Conservation (phyloP, 208 protist genomes). For the Leishmania amazonensis region DNA sequence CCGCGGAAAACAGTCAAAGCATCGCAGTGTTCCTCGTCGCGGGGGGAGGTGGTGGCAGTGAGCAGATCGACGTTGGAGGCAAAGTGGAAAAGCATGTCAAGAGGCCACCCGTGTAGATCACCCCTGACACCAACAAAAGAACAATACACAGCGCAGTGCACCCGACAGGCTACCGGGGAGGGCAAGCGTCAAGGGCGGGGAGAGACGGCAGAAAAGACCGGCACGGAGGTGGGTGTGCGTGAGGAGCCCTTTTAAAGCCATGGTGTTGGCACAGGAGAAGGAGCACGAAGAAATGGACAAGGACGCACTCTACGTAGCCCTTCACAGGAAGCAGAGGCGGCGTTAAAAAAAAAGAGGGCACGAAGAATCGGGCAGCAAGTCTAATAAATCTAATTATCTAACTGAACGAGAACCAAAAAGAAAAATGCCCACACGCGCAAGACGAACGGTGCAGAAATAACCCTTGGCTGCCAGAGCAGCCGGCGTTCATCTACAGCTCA, state of each 20-base stretch:
- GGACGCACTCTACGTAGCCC: background rate
- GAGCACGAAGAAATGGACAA: background rate
- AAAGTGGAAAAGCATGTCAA: background rate
- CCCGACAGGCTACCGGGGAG: background rate
- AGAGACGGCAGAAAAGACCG: background rate
- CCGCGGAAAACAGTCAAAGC: too few species aligned
- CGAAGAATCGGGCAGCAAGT: background rate
- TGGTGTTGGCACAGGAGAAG: background rate
- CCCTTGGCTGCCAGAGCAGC: background rate
- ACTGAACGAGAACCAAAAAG: constrained; percentile 4
- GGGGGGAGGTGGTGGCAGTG: too few species aligned
- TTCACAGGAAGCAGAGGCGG: background rate
- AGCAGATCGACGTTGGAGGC: too few species aligned
- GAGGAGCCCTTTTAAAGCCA: background rate
- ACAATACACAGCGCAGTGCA: background rate
- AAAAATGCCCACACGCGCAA: background rate
- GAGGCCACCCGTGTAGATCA: background rate
- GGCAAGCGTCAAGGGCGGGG: background rate
- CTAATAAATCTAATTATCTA: background rate
- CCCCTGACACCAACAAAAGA: background rate
- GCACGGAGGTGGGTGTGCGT: background rate
- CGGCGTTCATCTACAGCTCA: constrained; percentile 9
- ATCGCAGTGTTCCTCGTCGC: too few species aligned
- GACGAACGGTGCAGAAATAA: background rate
- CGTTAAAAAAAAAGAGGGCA: background rate